Conservation (phyloP, 2,329 filamentous ascomycete species). For the Hymenoscyphus fructigenus region DNA sequence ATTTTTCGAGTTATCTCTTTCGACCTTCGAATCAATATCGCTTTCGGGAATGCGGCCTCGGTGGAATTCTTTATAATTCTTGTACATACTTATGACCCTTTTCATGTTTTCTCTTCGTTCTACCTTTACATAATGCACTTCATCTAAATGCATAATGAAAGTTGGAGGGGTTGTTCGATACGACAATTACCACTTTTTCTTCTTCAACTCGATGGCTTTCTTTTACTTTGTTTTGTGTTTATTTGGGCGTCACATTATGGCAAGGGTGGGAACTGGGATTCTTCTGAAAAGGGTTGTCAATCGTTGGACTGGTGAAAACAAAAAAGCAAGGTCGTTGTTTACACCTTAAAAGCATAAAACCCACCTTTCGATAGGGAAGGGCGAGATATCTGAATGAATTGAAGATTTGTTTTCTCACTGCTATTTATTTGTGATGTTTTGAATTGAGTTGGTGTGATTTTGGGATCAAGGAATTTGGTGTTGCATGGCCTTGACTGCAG, state of each 20-base stretch:
- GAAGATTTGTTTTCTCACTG: neutral
- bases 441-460: neutral
- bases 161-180: neutral
- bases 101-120: neutral
- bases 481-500: too few relatives aligned
- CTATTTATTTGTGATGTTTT: neutral
- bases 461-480: too few relatives aligned
- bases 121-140: neutral
- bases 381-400: neutral
- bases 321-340: neutral
- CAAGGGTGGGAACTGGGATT: too few relatives aligned
- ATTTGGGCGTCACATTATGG: too few relatives aligned
- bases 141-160: neutral
- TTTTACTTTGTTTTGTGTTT: too few relatives aligned
- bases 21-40: neutral
- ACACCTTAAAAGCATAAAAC: neutral
- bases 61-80: neutral
- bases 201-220: too few relatives aligned
- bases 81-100: constrained; percentile 2
- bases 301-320: neutral
- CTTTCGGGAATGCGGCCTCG: neutral
- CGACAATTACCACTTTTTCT: neutral
- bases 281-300: neutral
- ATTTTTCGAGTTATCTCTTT: neutral
- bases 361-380: neutral